phyloP scores from a whole-genome alignment of 345 rosid species.

The Melastoma malabathricum region DNA sequence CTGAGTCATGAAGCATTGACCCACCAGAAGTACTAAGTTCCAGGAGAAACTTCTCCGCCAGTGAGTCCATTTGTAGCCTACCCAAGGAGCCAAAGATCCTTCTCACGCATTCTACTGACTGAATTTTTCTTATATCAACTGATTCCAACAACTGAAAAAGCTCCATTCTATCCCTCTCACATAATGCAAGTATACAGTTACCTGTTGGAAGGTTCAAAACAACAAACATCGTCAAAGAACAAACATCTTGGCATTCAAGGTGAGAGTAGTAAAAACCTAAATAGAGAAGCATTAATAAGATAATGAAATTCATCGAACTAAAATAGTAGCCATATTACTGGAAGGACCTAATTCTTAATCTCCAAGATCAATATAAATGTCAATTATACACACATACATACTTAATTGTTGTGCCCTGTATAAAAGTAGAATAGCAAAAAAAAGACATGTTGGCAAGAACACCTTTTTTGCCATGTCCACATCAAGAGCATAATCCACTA shows the following conservation, averaged over 20 bases:
- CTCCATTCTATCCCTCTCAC: constrained; percentile 45
- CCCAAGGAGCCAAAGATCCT: constrained; percentile 54
- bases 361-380: too few species aligned
- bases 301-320: too few species aligned
- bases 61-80: constrained; percentile 39
- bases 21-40: too few species aligned
- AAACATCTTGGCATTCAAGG: neutral
- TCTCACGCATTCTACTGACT: constrained; percentile 20
- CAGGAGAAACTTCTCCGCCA: constrained; percentile 38
- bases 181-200: constrained; percentile 59
- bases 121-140: constrained; percentile 43
- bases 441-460: too few species aligned
- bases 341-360: too few species aligned
- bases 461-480: too few species aligned
- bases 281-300: neutral
- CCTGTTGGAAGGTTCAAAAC: constrained; percentile 29
- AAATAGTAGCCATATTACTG: too few species aligned
- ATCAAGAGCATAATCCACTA: too few species aligned
- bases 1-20: too few species aligned
- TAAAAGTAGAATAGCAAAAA: too few species aligned
- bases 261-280: neutral
- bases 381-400: too few species aligned
- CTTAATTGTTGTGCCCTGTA: too few species aligned
- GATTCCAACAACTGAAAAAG: constrained; percentile 40
- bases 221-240: constrained; percentile 1